These are phyloP conservation scores for Borealophlyctis nickersoniae DNA, from an alignment of 192 early-diverging fungal genomes.

Conservation along the genomic window DNA sequence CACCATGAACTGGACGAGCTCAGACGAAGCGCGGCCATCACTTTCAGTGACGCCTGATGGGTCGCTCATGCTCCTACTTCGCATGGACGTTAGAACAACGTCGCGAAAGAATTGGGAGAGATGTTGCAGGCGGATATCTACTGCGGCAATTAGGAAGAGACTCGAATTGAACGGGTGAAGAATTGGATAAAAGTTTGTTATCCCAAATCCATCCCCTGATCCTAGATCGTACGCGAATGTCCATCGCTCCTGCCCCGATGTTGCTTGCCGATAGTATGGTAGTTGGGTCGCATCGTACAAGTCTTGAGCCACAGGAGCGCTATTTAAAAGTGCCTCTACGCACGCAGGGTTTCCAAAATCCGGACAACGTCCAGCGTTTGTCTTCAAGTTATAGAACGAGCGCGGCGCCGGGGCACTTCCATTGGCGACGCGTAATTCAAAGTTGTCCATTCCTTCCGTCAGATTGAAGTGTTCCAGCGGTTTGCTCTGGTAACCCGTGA, in stretches of 20 bases:
- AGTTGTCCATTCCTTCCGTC: not conserved
- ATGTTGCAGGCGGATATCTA: conserved; percentile 17
- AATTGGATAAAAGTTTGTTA: conserved; percentile 20
- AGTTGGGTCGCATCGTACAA: conserved; percentile 21
- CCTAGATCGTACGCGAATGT: conserved; percentile 21
- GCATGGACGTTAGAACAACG: conserved; percentile 6
- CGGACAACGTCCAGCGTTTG: conserved; percentile 8
- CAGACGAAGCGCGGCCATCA: not conserved
- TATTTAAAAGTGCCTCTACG: conserved; percentile 1
- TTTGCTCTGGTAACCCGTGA: conserved; percentile 7
- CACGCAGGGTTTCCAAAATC: conserved; percentile 7
- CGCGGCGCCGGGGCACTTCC: conserved; percentile 20
- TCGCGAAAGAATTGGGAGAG: conserved; percentile 11
- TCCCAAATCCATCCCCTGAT: conserved; percentile 25
- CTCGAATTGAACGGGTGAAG: not conserved
- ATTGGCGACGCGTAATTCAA: conserved; percentile 9
- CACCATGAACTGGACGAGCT: conserved; percentile 11
- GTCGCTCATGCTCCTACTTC: not conserved
- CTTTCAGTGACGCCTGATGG: not conserved
- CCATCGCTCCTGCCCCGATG: not conserved
- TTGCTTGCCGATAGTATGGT: conserved; percentile 16
- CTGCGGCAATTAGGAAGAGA: conserved; percentile 10
- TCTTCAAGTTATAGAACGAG: conserved; percentile 14
- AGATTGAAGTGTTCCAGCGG: conserved; percentile 10
- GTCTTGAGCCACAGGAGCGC: no score